Evolutionary conservation across 2,329 filamentous ascomycete genomes (phyloP), one percentile per base, ranked within the genome.

Genomic region (Drechslera avenae): DNA sequence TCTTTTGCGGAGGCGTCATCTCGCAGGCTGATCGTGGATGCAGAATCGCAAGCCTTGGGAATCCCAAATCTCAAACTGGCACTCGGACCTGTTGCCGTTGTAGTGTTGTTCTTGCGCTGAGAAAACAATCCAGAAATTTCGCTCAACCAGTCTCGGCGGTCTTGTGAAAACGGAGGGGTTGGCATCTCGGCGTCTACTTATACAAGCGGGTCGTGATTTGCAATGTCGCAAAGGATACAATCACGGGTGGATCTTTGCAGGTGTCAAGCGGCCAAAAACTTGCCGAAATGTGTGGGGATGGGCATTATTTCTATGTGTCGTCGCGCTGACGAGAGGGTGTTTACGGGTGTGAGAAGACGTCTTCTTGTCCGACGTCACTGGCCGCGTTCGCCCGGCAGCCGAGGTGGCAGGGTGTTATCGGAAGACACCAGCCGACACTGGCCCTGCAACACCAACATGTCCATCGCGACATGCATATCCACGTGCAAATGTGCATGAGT

Each of bases 321-420:
- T 37, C 39, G 40, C 17, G 31, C 51, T 92, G 59, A 97, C 92
- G 32, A 97, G 90, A 3, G 17, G 88, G 87, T 34, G 30, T 30
- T 41, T 34, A 40, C 33, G 31, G 28, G 26, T 67, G 87, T 18
- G 89, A 87, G 61, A 28, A 26, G 14, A 93, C 89, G 70, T 91
- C 46, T 45, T 68, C 54, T 33, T 51, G 56, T 36, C 91, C 88
- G 71, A 94, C 91, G 6, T 50, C 56, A 56, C 45, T 54, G 89
- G 91, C 46, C 87, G 87, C 42, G 80, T 50, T 56, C 51, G 52
- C 54, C 57, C 59, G 59, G 45, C 36, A 43, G 47, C 59, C 59
- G 59, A 62, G 59, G 59, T 58, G 55, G 28, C 26, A 42, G 52
- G 52, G 41, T 34, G 39, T 23, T 33, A 12, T 50, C 54, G 54